Conservation (phyloP, 2,329 filamentous ascomycete species). For the Ophiocordyceps camponoti-leonardi region DNA sequence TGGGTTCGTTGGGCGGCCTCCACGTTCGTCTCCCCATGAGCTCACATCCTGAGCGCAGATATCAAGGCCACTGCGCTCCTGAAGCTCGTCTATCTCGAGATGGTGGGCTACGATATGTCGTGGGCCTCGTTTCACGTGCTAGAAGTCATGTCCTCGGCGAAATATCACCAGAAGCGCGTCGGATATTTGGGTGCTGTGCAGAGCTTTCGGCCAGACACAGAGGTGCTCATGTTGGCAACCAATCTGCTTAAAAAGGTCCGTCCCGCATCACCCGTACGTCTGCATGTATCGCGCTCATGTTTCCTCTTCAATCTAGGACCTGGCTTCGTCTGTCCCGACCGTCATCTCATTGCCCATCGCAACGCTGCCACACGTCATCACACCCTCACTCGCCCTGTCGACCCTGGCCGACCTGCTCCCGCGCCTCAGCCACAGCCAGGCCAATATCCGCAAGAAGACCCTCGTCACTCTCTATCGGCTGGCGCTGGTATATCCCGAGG, state of each 20-base stretch:
- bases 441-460: slow-evolving; percentile 84
- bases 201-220: slow-evolving; percentile 87
- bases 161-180: slow-evolving; percentile 88
- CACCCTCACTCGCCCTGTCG: slow-evolving; percentile 78
- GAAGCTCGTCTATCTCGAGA: slow-evolving; percentile 94
- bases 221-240: slow-evolving; percentile 93
- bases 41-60: slow-evolving; percentile 32
- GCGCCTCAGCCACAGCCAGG: slow-evolving; percentile 69
- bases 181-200: slow-evolving; percentile 92
- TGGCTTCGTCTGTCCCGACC: slow-evolving; percentile 53
- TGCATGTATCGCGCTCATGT: not conserved
- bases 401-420: slow-evolving; percentile 75
- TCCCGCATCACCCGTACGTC: not conserved
- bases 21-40: not conserved
- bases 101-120: slow-evolving; percentile 99
- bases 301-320: slow-evolving; percentile 30
- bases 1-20: slow-evolving; percentile 41
- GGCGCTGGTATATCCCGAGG: slow-evolving; percentile 91
- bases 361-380: slow-evolving; percentile 89
- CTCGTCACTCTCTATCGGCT: slow-evolving; percentile 87
- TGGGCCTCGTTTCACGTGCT: slow-evolving; percentile 98
- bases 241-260: slow-evolving; percentile 80
- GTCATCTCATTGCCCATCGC: slow-evolving; percentile 74
- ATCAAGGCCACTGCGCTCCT: slow-evolving; percentile 90
- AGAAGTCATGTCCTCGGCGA: slow-evolving; percentile 94